These are phyloP conservation scores for Ascocoryne sarcoides DNA, from an alignment of 2,329 filamentous ascomycete species.

Conservation along the genomic window DNA sequence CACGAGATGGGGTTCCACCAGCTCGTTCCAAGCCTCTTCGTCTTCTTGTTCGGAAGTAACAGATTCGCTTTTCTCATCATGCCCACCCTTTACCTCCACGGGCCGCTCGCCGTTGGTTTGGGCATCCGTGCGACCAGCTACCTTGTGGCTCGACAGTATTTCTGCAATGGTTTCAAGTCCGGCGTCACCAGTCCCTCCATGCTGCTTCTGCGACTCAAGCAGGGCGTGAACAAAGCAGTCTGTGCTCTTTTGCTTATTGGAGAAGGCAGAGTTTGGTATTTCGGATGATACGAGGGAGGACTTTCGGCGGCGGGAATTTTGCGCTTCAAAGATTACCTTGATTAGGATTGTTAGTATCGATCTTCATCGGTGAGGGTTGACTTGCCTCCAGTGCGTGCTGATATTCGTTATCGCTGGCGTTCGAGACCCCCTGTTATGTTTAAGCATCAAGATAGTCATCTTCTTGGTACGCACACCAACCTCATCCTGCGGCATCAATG, in stretches of 20 bases:
- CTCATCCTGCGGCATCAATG: conserved; percentile 14
- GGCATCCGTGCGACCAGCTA: too few relatives aligned
- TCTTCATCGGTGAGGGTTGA: background rate
- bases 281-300: conserved; percentile 53
- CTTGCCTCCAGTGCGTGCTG: conserved; percentile 38
- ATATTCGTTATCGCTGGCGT: conserved; percentile 27
- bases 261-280: conserved; percentile 30
- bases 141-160: conserved; percentile 16
- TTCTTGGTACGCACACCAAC: conserved; percentile 6
- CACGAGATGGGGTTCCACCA: too few relatives aligned
- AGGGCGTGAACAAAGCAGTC: conserved; percentile 60
- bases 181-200: conserved; percentile 23
- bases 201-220: conserved; percentile 46
- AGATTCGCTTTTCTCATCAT: conserved; percentile 2
- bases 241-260: conserved; percentile 35
- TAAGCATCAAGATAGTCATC: too few relatives aligned
- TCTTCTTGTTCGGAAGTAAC: conserved; percentile 41
- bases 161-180: conserved; percentile 24
- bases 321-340: conserved; percentile 54
- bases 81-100: conserved; percentile 7
- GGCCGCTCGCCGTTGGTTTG: too few relatives aligned
- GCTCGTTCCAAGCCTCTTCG: conserved; percentile 45
- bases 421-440: conserved; percentile 17
- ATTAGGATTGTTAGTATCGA: background rate
- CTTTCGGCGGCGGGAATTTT: conserved; percentile 55